Base-by-base conservation (phyloP, 176 grass and related monocot genomes). In the Rhynchospora tenuis region DNA sequence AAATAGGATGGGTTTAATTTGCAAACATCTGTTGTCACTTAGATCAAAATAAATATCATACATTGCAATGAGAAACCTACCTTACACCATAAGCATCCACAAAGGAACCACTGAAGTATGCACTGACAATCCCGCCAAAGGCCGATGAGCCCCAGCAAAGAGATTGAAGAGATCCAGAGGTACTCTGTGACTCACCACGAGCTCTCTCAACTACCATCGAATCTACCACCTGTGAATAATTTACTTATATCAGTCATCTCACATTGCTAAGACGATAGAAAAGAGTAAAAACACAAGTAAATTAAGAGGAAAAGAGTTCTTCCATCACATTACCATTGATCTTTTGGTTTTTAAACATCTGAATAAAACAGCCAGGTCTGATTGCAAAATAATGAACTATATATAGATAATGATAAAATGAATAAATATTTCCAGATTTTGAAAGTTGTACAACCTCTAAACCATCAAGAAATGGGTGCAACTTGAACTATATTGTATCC, bases 161-260 rank as follows among this genome's bases (percentile, higher is more conserved):
- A 44, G 95, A 98, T 81, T 98, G 95, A 57, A 98, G 95, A 63
- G 95, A 94, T 91, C 95, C 92, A 77, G 95, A 94, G 57, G 84
- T 92, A 74, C 95, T 94, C 68, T 98, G 92, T 65, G 92, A 94
- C 83, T 98, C 95, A 51, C 95, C 95, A 48, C 92, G 95, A 88
- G 95, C 90, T 90, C 92, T 98, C 84, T 98, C 92, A 82, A 98
- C 95, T 42, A 98, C 95, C 92, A 98, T 98, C 51, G 92, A 98
- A 88, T 98, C 95, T 66, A 98, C 95, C 22, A 98, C 94, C 94
- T 97, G 57, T 20, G 86, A 51, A 54, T 65, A 31, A 83, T 80
- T 79, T 69, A 80, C n/a, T 55, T 59, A 83, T 75, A 55, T 81
- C 43, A 85, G 73, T 23, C 73, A 77, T 56, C 13, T 50, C 24